These are phyloP conservation scores for Berkeleyomyces rouxiae DNA, from an alignment of 2,329 filamentous ascomycete species.

Conservation along the genomic window DNA sequence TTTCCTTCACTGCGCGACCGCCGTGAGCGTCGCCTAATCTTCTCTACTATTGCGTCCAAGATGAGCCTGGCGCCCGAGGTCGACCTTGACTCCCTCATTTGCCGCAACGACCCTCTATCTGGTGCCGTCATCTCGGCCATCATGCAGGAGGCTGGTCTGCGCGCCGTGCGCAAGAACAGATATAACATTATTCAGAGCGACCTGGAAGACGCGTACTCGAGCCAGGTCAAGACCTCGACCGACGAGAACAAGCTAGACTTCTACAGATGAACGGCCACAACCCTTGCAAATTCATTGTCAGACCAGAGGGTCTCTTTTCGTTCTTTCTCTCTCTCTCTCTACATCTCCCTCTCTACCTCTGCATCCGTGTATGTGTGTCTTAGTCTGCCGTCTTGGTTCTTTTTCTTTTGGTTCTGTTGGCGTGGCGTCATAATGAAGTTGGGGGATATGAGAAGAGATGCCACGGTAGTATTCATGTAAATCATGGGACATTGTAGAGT, in stretches of 20 bases:
- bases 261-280: constrained; percentile 48
- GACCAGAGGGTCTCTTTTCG: neutral
- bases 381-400: neutral
- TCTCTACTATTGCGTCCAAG: constrained; percentile 88
- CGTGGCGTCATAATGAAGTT: neutral
- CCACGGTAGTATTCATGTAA: neutral
- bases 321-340: neutral
- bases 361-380: neutral
- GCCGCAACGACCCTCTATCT: constrained; percentile 86
- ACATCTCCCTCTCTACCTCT: neutral
- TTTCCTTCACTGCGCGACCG: constrained; percentile 91
- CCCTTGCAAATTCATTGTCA: neutral
- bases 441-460: neutral
- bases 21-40: constrained; percentile 88
- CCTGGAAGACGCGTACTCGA: constrained; percentile 90
- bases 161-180: constrained; percentile 89
- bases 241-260: constrained; percentile 73
- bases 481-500: neutral
- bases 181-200: constrained; percentile 99
- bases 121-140: constrained; percentile 95
- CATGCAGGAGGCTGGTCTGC: constrained; percentile 94
- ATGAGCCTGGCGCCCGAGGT: constrained; percentile 97
- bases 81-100: constrained; percentile 88
- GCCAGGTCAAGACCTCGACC: constrained; percentile 70
- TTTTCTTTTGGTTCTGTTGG: neutral